Percentiles rank a stretch among this genome's conserved stretches.
phyloP scores from a whole-genome alignment of 164 flowering plant species.

The Hamamelis virginiana region DNA sequence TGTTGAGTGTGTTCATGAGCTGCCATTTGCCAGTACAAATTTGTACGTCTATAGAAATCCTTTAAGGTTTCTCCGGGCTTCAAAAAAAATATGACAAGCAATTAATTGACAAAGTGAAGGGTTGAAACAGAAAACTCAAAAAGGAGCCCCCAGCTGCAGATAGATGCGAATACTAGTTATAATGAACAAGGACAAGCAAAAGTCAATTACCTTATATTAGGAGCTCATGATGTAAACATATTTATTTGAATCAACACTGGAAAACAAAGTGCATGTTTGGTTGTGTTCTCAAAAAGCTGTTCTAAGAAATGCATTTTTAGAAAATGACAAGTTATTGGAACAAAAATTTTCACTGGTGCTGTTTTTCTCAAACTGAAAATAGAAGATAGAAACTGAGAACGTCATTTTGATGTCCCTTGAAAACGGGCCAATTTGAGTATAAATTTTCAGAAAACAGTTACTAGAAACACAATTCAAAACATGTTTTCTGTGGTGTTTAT shows the following conservation, averaged over 20 bases:
- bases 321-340: no score
- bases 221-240: background rate
- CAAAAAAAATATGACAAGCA: constrained; percentile 13
- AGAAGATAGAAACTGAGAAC: no score
- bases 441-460: no score
- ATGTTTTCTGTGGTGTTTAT: no score
- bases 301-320: no score
- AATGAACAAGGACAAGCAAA: background rate
- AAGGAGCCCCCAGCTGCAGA: background rate
- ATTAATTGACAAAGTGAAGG: constrained; percentile 12
- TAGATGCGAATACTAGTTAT: background rate
- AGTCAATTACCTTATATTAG: background rate
- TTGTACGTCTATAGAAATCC: constrained; percentile 90
- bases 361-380: no score
- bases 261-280: no score
- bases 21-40: constrained; percentile 96
- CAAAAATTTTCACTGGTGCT: no score
- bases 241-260: background rate
- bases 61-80: constrained; percentile 94
- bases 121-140: background rate
- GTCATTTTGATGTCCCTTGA: no score
- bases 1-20: constrained; percentile 98
- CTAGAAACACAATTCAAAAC: no score
- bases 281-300: no score
- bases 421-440: no score